Conservation (phyloP, 1,284 basidiomycete species). For the Thelephora terrestris region DNA sequence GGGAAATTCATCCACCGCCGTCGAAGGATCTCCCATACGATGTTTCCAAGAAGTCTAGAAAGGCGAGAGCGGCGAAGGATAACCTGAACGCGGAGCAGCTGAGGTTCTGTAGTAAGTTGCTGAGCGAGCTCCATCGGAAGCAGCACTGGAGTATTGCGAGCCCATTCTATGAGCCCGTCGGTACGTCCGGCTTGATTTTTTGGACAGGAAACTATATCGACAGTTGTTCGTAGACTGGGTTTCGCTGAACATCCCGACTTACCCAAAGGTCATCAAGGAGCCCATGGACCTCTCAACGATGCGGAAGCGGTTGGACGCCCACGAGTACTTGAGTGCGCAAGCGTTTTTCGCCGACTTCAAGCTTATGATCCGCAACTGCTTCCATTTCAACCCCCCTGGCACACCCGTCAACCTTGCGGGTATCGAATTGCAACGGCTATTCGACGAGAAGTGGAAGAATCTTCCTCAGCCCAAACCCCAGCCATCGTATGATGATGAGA, state of each 20-base stretch:
- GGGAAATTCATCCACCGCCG: slow-evolving; percentile 93
- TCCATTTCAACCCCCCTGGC: slow-evolving; percentile 83
- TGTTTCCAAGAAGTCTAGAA: slow-evolving; percentile 58
- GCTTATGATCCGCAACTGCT: slow-evolving; percentile 91
- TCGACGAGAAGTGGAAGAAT: slow-evolving; percentile 84
- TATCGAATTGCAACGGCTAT: slow-evolving; percentile 71
- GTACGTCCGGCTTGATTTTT: slow-evolving; percentile 30
- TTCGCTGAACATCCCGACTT: slow-evolving; percentile 76
- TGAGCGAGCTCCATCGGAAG: slow-evolving; percentile 75
- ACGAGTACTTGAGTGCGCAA: slow-evolving; percentile 65
- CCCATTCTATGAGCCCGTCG: slow-evolving; percentile 92
- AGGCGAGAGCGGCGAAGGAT: slow-evolving; percentile 50
- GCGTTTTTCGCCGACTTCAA: slow-evolving; percentile 89
- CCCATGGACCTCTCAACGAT: slow-evolving; percentile 95
- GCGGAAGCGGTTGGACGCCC: slow-evolving; percentile 69
- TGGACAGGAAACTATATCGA: not conserved
- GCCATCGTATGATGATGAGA: slow-evolving; percentile 34
- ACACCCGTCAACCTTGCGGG: slow-evolving; percentile 83
- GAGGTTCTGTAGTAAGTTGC: slow-evolving; percentile 69
- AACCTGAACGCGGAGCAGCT: slow-evolving; percentile 78
- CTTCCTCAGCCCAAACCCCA: slow-evolving; percentile 52
- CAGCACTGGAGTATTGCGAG: slow-evolving; percentile 65
- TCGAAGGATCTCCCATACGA: slow-evolving; percentile 89
- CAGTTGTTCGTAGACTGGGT: slow-evolving; percentile 53
- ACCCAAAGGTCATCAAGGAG: slow-evolving; percentile 82